Evolutionary conservation across 345 rosid species (phyloP).

Genomic region (Carallia brachiata): DNA sequence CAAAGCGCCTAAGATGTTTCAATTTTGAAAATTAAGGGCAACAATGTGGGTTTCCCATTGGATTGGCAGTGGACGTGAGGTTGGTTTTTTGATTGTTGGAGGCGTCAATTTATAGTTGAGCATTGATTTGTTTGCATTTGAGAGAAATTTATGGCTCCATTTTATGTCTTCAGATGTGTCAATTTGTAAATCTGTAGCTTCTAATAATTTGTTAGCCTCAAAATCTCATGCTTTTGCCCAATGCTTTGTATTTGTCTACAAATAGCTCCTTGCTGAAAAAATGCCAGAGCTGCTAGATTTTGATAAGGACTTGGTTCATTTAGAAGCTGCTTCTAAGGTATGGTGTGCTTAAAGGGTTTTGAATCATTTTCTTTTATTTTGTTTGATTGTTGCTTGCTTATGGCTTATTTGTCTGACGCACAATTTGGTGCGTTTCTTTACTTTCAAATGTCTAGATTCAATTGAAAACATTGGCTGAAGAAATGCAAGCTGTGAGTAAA

Average conservation of each 20-base stretch:
- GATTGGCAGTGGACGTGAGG: too few species aligned
- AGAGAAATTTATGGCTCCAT: not conserved
- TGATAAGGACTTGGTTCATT: slow-evolving; percentile 77
- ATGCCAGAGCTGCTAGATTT: slow-evolving; percentile 90
- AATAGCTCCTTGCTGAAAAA: slow-evolving; percentile 90
- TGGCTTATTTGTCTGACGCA: slow-evolving; percentile 2
- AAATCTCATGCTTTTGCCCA: not conserved
- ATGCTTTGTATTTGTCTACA: slow-evolving; percentile 2
- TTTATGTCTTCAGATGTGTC: not conserved
- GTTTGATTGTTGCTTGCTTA: slow-evolving; percentile 8
- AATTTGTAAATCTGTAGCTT: not conserved
- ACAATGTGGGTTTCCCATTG: too few species aligned
- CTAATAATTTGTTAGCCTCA: not conserved
- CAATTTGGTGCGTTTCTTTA: slow-evolving; percentile 1
- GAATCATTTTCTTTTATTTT: slow-evolving; percentile 4
- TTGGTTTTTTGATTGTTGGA: too few species aligned
- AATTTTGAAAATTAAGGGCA: too few species aligned
- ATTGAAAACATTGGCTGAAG: slow-evolving; percentile 92
- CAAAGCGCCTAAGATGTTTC: too few species aligned
- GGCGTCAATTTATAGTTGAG: too few species aligned
- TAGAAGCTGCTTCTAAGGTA: slow-evolving; percentile 99
- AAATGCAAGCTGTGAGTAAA: slow-evolving; percentile 97
- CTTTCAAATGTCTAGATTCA: slow-evolving; percentile 58
- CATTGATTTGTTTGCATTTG: too few species aligned
- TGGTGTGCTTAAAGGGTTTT: slow-evolving; percentile 30